phyloP scores from a whole-genome alignment of 805 yeast genomes.

The Wickerhamiella bombiphila region DNA sequence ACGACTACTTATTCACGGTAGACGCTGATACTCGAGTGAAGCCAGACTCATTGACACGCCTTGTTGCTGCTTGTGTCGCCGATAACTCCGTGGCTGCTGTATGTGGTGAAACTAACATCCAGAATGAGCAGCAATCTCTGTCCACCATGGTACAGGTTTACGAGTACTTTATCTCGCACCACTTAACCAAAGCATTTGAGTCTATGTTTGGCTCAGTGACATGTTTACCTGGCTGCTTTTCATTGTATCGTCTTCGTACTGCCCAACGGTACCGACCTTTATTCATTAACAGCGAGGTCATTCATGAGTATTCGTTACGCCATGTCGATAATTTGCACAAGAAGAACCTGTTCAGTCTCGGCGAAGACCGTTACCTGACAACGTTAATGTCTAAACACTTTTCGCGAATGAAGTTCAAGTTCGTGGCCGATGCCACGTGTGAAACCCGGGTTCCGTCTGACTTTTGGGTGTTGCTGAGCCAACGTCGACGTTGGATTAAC shows the following conservation, averaged over 20 bases:
- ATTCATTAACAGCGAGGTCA: slow-evolving; percentile 45
- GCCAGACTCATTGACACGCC: slow-evolving; percentile 39
- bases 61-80: slow-evolving; percentile 44
- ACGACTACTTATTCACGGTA: slow-evolving; percentile 42
- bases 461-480: slow-evolving; percentile 79
- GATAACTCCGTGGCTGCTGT: slow-evolving; percentile 45
- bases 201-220: slow-evolving; percentile 48
- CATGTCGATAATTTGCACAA: slow-evolving; percentile 45
- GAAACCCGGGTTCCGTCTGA: slow-evolving; percentile 45
- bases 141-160: slow-evolving; percentile 50
- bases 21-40: slow-evolving; percentile 49
- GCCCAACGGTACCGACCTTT: slow-evolving; percentile 40
- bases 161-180: slow-evolving; percentile 51
- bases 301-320: slow-evolving; percentile 40
- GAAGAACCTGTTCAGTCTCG: slow-evolving; percentile 45
- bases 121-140: slow-evolving; percentile 40
- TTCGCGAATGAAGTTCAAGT: slow-evolving; percentile 40
- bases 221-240: slow-evolving; percentile 55
- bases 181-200: slow-evolving; percentile 49
- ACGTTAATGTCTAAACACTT: slow-evolving; percentile 44
- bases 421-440: slow-evolving; percentile 45
- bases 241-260: slow-evolving; percentile 35
- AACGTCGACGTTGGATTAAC: slow-evolving; percentile 73
- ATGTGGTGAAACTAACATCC: slow-evolving; percentile 48
- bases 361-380: slow-evolving; percentile 46